These are phyloP conservation scores for Collybia sordida DNA, from an alignment of 768 basidiomycete species.

Conservation along the genomic window DNA sequence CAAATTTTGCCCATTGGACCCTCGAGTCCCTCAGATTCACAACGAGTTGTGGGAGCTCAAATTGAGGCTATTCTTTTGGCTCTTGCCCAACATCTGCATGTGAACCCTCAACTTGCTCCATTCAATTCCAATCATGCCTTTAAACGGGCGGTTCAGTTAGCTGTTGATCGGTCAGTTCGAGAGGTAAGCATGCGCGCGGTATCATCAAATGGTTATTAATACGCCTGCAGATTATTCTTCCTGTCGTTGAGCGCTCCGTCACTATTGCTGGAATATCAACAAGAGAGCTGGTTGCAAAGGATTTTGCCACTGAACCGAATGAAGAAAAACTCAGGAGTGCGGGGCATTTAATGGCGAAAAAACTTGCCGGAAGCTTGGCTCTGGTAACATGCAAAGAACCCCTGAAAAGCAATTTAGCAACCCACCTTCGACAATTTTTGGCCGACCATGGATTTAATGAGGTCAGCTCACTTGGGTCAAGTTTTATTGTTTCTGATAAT, in stretches of 20 bases:
- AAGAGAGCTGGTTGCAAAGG: constrained; percentile 91
- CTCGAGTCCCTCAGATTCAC: constrained; percentile 59
- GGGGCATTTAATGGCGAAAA: constrained; percentile 95
- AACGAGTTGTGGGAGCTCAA: constrained; percentile 70
- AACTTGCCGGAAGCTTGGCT: constrained; percentile 93
- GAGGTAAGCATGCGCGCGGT: constrained; percentile 54
- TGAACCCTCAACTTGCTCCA: constrained; percentile 75
- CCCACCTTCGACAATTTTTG: constrained; percentile 82
- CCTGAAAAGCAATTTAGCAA: constrained; percentile 86
- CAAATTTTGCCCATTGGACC: constrained; percentile 65
- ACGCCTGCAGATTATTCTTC: constrained; percentile 76
- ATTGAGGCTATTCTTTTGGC: constrained; percentile 78
- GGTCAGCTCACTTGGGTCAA: constrained; percentile 32
- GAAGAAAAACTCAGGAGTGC: constrained; percentile 90
- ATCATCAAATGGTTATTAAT: constrained; percentile 2
- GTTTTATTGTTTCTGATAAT: not conserved
- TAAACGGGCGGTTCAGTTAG: constrained; percentile 87
- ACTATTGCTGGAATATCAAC: constrained; percentile 99
- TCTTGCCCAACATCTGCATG: constrained; percentile 70
- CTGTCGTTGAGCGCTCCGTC: constrained; percentile 96
- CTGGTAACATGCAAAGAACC: constrained; percentile 99
- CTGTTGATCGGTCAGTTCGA: constrained; percentile 91
- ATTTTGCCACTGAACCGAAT: constrained; percentile 90
- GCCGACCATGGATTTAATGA: constrained; percentile 89
- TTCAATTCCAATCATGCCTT: constrained; percentile 78